Base-by-base conservation (phyloP, 2,329 filamentous ascomycete genomes). In the Microdochium nivale region DNA sequence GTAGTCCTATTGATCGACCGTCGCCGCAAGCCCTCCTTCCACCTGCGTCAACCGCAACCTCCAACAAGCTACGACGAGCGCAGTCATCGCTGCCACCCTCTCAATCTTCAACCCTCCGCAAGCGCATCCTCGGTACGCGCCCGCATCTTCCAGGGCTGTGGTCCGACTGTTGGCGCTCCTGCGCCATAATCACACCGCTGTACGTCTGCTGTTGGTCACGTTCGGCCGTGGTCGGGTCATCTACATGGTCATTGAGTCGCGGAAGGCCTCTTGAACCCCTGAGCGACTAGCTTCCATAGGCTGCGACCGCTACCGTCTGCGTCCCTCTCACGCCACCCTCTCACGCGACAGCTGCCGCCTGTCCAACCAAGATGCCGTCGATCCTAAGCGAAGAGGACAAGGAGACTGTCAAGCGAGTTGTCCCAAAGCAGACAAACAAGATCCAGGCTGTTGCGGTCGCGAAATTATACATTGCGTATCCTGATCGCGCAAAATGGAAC, bases 361-460 rank as follows among this genome's bases (percentile, higher is more conserved):
- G 40, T 21, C 2, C 40, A 19, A 13, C 3, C 65, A 71, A 60
- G 57, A 82, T 82, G 79, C 79, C 79, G 62, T 81, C 79, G 43
- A 78, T 95, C 58, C 81, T 99, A 52, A 88, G 79, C 67, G 92
- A 96, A 65, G 87, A 91, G 64, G 94, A 99, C 75, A 96, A 95
- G 79, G 88, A 95, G 73, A 95, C 85, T 55, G 91, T 99, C 71
- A 95, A 95, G 76, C 86, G 94, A 67, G 87, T 86, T 61, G 89
- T 99, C 51, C 92, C 94, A 55, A 96, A 95, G 70, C 83, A 90
- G 57, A 84, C 85, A 63, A 99, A 97, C 83, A 97, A 97, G 78
- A 97, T 99, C 70, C 88, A 95, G 59, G 90, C 91, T 55, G 92
- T 95, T 58, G 94, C 89, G 54, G 91, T 97, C 59, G 92, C 90